A percentile compares a stretch with the other conserved stretches of the same genome.
Evolutionary conservation across 2,329 filamentous ascomycete species (phyloP).

Genomic region (Alternaria burnsii): DNA sequence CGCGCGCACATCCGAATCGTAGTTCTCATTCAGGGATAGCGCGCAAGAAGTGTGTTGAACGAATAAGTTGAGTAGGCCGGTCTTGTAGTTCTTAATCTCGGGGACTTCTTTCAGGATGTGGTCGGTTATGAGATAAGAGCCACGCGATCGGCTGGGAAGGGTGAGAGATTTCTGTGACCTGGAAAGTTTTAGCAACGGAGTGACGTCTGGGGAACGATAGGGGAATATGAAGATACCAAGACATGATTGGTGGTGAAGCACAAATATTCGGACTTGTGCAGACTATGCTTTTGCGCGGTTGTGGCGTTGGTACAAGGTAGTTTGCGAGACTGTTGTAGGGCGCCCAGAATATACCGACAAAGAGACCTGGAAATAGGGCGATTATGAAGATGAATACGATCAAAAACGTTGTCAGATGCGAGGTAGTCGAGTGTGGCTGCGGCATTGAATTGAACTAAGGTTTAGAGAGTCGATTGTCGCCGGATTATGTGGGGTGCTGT

Average conservation of each 20-base stretch:
- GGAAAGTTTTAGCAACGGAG: background rate
- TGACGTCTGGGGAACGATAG: background rate
- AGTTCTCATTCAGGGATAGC: constrained; percentile 92
- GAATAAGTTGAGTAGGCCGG: constrained; percentile 79
- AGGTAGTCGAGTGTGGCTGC: constrained; percentile 39
- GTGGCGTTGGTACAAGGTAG: constrained; percentile 36
- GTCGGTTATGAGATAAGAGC: constrained; percentile 89
- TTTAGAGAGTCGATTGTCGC: constrained; percentile 14
- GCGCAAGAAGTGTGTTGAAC: constrained; percentile 95
- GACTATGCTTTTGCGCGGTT: constrained; percentile 29
- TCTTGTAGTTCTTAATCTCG: constrained; percentile 82
- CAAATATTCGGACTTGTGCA: constrained; percentile 42
- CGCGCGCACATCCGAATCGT: constrained; percentile 80
- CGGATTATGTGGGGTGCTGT: constrained; percentile 11
- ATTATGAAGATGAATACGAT: constrained; percentile 60
- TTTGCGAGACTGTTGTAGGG: constrained; percentile 42
- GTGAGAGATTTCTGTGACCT: constrained; percentile 81
- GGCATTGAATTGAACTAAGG: constrained; percentile 25
- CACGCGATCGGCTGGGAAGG: constrained; percentile 78
- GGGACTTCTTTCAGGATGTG: constrained; percentile 75
- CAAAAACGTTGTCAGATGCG: constrained; percentile 53
- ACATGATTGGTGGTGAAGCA: constrained; percentile 35
- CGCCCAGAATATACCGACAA: constrained; percentile 53
- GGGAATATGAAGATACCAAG: constrained; percentile 33
- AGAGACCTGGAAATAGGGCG: constrained; percentile 60